Conservation (phyloP, 129 eudicot genomes). For the Flaveria linearis region DNA sequence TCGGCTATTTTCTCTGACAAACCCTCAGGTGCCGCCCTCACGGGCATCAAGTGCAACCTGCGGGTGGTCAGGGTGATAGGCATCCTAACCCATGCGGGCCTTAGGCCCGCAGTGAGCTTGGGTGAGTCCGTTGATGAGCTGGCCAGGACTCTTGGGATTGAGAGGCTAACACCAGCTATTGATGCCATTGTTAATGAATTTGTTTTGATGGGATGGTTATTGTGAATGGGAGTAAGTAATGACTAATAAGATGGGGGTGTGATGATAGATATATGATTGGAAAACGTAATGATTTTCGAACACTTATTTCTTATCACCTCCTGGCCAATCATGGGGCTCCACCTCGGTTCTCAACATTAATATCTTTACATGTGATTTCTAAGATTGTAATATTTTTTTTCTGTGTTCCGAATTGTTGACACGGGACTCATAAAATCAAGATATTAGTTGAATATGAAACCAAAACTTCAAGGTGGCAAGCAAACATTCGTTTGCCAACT, state of each 20-base stretch:
- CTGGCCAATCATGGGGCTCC: slow-evolving; percentile 39
- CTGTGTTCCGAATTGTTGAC: not conserved
- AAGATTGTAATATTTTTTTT: not conserved
- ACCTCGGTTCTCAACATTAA: slow-evolving; percentile 30
- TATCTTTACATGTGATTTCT: slow-evolving; percentile 20
- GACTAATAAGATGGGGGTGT: not conserved
- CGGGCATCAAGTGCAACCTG: slow-evolving; percentile 42
- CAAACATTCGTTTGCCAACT: not conserved
- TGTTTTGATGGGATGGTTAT: not conserved
- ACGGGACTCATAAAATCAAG: not conserved
- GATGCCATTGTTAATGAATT: slow-evolving; percentile 46
- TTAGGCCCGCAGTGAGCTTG: slow-evolving; percentile 11
- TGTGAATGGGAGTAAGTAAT: slow-evolving; percentile 11
- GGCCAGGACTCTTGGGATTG: slow-evolving; percentile 47
- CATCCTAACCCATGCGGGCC: slow-evolving; percentile 39
- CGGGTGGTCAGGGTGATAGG: slow-evolving; percentile 27
- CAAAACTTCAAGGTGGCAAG: not conserved
- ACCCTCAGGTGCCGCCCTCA: slow-evolving; percentile 59
- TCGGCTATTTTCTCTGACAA: slow-evolving; percentile 68
- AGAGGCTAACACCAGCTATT: slow-evolving; percentile 51
- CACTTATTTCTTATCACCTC: slow-evolving; percentile 57
- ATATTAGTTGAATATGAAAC: not conserved
- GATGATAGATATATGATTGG: slow-evolving; percentile 39
- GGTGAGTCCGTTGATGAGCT: slow-evolving; percentile 45
- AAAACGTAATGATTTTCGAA: slow-evolving; percentile 26